A percentile compares a stretch with the other conserved stretches of the same genome.
Evolutionary conservation across 2,329 filamentous ascomycete genomes (phyloP).

Genomic region (Fusarium subglutinans): DNA sequence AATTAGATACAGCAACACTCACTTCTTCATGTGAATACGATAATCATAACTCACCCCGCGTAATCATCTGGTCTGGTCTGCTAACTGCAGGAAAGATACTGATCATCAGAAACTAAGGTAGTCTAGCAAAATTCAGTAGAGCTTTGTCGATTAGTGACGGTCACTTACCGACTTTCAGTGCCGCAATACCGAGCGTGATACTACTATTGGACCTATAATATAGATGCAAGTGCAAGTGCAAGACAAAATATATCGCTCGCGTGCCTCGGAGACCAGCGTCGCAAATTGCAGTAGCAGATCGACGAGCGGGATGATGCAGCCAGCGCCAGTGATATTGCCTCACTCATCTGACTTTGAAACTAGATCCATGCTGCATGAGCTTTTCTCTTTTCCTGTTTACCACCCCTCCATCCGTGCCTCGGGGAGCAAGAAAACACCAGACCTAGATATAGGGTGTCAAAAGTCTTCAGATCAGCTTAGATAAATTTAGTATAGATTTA

Average conservation of each 20-base stretch:
- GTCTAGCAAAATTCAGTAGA: not conserved
- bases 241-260: slow-evolving; percentile 27
- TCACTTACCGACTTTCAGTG: slow-evolving; percentile 3
- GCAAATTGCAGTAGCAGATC: slow-evolving; percentile 10
- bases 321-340: slow-evolving; percentile 18
- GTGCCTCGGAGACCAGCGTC: slow-evolving; percentile 15
- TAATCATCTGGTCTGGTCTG: not conserved
- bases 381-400: slow-evolving; percentile 4
- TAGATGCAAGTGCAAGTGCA: not conserved
- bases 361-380: slow-evolving; percentile 13
- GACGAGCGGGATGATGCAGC: not conserved
- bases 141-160: not conserved
- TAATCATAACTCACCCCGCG: not conserved
- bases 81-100: not conserved
- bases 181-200: slow-evolving; percentile 3
- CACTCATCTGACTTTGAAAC: slow-evolving; percentile 21
- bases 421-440: too few species aligned
- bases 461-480: too few species aligned
- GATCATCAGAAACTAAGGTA: not conserved
- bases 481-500: too few species aligned
- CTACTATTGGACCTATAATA: not conserved
- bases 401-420: slow-evolving; percentile 17
- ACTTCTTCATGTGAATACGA: slow-evolving; percentile 3
- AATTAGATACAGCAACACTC: not conserved
- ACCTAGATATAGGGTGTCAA: too few species aligned